Percentiles rank a stretch among this genome's conserved stretches.
Conservation (phyloP, 371 early-diverging fungal species). For the Lichtheimia hyalospora region DNA sequence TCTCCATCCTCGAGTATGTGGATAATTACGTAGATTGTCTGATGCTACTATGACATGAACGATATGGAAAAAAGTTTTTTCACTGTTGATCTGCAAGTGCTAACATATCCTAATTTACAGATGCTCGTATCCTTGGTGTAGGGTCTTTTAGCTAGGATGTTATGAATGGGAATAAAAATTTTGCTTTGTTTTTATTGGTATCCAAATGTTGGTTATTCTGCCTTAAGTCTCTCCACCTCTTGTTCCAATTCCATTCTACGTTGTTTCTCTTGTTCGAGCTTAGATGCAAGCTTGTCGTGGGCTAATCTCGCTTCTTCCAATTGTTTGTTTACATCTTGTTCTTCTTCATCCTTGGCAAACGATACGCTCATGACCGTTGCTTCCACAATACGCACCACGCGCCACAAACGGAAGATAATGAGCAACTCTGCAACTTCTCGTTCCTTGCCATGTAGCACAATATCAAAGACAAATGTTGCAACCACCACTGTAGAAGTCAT, state of each 20-base stretch:
- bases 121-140: too few species aligned
- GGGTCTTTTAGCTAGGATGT: neutral
- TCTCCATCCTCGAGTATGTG: neutral
- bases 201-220: neutral
- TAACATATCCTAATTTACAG: too few species aligned
- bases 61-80: too few species aligned
- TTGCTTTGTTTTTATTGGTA: neutral
- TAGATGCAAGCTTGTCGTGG: conserved; percentile 21
- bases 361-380: conserved; percentile 40
- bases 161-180: neutral
- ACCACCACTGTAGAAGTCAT: conserved; percentile 26
- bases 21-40: neutral
- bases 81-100: too few species aligned
- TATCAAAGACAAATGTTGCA: conserved; percentile 43
- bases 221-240: conserved; percentile 3
- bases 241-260: neutral
- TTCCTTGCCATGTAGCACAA: conserved; percentile 46
- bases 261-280: conserved; percentile 24
- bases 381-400: conserved; percentile 47
- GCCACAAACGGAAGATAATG: conserved; percentile 52
- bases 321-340: conserved; percentile 18
- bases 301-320: conserved; percentile 14
- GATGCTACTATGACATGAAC: neutral
- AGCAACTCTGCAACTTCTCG: conserved; percentile 51
- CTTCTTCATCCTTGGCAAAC: conserved; percentile 27